Evolutionary conservation across 106 monocot species (phyloP).

Genomic region (Dactylorhiza incarnata): DNA sequence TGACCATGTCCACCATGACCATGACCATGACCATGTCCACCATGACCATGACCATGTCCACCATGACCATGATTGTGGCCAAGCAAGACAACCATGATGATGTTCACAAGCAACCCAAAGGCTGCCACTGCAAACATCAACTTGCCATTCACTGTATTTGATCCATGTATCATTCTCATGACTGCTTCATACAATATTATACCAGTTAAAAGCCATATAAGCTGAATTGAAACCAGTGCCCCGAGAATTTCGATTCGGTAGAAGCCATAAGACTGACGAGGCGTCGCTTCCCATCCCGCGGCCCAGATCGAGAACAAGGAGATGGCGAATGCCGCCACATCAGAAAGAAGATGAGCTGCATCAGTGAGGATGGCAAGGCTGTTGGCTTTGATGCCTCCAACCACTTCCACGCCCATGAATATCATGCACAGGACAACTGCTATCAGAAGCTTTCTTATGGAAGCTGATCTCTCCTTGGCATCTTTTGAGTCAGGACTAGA

Average conservation of each 20-base stretch:
- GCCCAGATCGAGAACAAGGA: conserved; percentile 73
- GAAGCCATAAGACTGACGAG: conserved; percentile 59
- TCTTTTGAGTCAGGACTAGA: conserved; percentile 22
- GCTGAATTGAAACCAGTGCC: conserved; percentile 58
- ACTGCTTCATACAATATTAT: conserved; percentile 60
- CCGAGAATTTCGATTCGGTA: conserved; percentile 70
- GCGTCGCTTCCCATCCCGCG: conserved; percentile 67
- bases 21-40: conserved; percentile 10
- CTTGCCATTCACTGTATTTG: conserved; percentile 47
- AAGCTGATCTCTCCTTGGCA: conserved; percentile 35
- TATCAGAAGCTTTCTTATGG: conserved; percentile 47
- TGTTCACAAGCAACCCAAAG: conserved; percentile 63
- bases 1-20: conserved; percentile 11
- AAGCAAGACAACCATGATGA: conserved; percentile 45
- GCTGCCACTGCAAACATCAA: conserved; percentile 58
- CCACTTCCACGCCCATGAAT: conserved; percentile 56
- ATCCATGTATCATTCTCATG: conserved; percentile 25
- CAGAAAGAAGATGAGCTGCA: conserved; percentile 70
- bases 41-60: conserved; percentile 9
- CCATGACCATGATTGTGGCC: conserved; percentile 57
- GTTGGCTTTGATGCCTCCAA: conserved; percentile 68
- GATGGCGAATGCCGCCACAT: conserved; percentile 62
- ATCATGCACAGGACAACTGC: conserved; percentile 49
- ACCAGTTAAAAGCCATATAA: conserved; percentile 63
- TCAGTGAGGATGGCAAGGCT: conserved; percentile 72